A percentile compares a stretch with the other conserved stretches of the same genome.
Conservation (phyloP, 805 yeast genomes). For the Helenozyma rhizophorensis region DNA sequence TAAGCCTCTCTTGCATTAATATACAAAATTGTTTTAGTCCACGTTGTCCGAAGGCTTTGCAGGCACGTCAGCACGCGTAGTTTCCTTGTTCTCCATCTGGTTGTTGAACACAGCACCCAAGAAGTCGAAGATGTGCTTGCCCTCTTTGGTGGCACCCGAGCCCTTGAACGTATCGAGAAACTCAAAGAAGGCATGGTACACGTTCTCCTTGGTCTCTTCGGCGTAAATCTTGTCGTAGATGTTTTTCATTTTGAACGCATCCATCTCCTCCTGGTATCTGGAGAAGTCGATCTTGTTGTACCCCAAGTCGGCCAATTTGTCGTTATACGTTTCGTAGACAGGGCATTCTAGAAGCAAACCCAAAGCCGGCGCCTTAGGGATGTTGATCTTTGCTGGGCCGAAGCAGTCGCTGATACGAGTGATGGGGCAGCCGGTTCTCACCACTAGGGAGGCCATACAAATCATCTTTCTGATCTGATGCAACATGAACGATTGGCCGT, state of each 20-base stretch:
- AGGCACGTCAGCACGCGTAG: conserved; percentile 5
- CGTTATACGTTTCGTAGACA: conserved; percentile 81
- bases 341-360: conserved; percentile 90
- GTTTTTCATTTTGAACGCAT: conserved; percentile 77
- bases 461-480: conserved; percentile 98
- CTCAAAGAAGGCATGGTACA: conserved; percentile 85
- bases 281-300: conserved; percentile 70
- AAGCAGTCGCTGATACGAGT: conserved; percentile 76
- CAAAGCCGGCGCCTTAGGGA: conserved; percentile 96
- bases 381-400: conserved; percentile 67
- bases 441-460: conserved; percentile 83
- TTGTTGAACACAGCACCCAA: conserved; percentile 40
- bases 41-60: conserved; percentile 6
- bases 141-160: conserved; percentile 25
- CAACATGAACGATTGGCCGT: conserved; percentile 97
- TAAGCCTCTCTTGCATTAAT: no score
- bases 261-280: conserved; percentile 65
- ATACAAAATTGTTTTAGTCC: conserved; percentile 2
- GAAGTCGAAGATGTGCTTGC: conserved; percentile 57
- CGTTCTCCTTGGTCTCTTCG: conserved; percentile 85
- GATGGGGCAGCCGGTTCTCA: conserved; percentile 81
- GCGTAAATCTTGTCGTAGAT: conserved; percentile 90
- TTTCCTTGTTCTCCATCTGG: conserved; percentile 13
- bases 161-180: conserved; percentile 76
- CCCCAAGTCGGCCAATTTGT: conserved; percentile 66